Evolutionary conservation across 305 asterid genomes (phyloP).

Genomic region (Fraxinus paxiana): DNA sequence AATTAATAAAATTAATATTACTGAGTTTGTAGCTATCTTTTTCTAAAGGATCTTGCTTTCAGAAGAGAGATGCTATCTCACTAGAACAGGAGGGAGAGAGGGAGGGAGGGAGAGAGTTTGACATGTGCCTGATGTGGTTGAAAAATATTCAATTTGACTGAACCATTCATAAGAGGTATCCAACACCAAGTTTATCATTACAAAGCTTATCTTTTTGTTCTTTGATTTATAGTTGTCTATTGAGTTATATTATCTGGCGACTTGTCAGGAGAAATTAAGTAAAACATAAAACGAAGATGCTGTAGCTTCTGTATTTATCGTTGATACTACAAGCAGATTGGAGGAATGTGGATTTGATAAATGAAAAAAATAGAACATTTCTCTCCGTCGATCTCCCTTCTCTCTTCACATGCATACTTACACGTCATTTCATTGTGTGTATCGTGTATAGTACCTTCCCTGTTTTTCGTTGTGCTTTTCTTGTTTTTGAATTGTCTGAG

Average conservation of each 20-base stretch:
- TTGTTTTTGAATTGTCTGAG: constrained; percentile 22
- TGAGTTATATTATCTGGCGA: constrained; percentile 1
- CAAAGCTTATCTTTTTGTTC: not conserved
- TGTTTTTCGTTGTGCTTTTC: constrained; percentile 7
- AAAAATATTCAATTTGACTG: not conserved
- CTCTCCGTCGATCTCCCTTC: constrained; percentile 1
- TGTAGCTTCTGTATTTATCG: constrained; percentile 10
- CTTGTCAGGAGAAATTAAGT: not conserved
- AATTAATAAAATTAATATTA: not conserved
- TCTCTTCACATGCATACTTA: constrained; percentile 1
- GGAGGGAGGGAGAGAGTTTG: not conserved
- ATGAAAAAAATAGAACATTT: not conserved
- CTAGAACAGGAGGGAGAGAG: not conserved
- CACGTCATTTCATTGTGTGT: not conserved
- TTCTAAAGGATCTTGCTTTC: no score
- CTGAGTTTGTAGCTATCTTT: not conserved
- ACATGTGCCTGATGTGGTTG: not conserved
- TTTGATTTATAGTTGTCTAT: not conserved
- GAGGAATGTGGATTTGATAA: not conserved
- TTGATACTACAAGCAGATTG: constrained; percentile 7
- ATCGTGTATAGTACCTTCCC: not conserved
- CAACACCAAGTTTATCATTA: not conserved
- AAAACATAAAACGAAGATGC: constrained; percentile 5
- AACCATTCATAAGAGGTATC: not conserved
- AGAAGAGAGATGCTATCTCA: no score